These are phyloP conservation scores for Lactarius hengduanensis DNA, from an alignment of 768 basidiomycete species.

Conservation along the genomic window DNA sequence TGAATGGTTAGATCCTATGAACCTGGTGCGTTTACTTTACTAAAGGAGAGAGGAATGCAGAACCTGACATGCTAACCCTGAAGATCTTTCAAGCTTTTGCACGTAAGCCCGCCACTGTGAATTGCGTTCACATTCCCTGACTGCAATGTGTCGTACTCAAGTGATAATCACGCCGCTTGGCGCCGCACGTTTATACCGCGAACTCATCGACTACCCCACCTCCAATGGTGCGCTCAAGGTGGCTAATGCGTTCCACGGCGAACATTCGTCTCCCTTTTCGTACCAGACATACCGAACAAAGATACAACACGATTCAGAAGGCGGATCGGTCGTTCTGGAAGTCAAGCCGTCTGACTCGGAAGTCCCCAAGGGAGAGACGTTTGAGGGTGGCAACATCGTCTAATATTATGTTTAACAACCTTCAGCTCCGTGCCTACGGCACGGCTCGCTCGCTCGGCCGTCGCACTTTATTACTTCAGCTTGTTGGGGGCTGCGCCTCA, in stretches of 20 bases:
- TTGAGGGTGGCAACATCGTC: not conserved
- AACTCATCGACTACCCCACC: conserved; percentile 7
- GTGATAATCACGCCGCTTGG: conserved; percentile 20
- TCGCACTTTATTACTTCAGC: too few relatives aligned
- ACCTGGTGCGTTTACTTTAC: conserved; percentile 18
- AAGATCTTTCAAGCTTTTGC: conserved; percentile 20
- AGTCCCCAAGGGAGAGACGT: not conserved
- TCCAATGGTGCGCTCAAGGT: not conserved
- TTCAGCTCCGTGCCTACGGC: too few relatives aligned
- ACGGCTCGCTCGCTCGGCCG: too few relatives aligned
- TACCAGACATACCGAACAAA: not conserved
- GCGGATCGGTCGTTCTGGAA: not conserved
- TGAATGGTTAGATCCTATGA: conserved; percentile 13
- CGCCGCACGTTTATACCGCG: conserved; percentile 22
- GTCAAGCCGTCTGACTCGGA: not conserved
- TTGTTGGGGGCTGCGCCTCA: too few relatives aligned
- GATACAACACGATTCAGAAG: not conserved
- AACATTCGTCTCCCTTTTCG: not conserved
- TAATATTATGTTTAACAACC: not conserved
- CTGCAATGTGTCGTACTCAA: not conserved
- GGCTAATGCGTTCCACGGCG: not conserved
- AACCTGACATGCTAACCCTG: not conserved
- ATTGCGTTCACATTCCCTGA: not conserved
- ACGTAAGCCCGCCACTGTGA: conserved; percentile 5
- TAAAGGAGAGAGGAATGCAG: not conserved